These are phyloP conservation scores for Rhododendron kiyosumense DNA, from an alignment of 148 eudicot genomes.

Conservation along the genomic window DNA sequence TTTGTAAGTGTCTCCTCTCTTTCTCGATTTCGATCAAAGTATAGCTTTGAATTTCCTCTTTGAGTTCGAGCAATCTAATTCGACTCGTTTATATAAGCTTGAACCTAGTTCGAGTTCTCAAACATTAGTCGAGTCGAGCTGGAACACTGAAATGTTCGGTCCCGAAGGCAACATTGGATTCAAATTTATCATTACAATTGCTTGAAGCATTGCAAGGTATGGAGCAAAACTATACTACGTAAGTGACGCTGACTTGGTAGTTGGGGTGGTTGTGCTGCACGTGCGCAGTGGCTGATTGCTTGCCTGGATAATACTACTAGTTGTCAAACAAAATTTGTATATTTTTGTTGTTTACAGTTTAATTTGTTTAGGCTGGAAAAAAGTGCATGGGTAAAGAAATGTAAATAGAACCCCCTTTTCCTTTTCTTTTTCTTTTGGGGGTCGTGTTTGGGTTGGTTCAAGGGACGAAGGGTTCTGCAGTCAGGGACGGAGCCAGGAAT, in stretches of 20 bases:
- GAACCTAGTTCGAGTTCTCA: not conserved
- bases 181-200: not conserved
- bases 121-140: too few relatives aligned
- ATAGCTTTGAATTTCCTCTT: not conserved
- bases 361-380: not conserved
- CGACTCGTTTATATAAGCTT: not conserved
- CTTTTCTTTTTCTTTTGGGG: too few relatives aligned
- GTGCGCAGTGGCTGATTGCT: not conserved
- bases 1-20: not conserved
- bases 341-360: not conserved
- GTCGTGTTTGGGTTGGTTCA: too few relatives aligned
- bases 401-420: not conserved
- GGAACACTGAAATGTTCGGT: too few relatives aligned
- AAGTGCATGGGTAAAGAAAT: not conserved
- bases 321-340: not conserved
- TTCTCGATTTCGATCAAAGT: not conserved
- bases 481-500: too few relatives aligned
- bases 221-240: not conserved
- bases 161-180: not conserved
- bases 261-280: not conserved
- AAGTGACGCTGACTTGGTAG: not conserved
- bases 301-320: too few relatives aligned
- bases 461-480: too few relatives aligned
- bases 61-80: not conserved
- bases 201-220: not conserved